phyloP scores from a whole-genome alignment of 176 grass and related monocot genomes.

The Poa pratensis region DNA sequence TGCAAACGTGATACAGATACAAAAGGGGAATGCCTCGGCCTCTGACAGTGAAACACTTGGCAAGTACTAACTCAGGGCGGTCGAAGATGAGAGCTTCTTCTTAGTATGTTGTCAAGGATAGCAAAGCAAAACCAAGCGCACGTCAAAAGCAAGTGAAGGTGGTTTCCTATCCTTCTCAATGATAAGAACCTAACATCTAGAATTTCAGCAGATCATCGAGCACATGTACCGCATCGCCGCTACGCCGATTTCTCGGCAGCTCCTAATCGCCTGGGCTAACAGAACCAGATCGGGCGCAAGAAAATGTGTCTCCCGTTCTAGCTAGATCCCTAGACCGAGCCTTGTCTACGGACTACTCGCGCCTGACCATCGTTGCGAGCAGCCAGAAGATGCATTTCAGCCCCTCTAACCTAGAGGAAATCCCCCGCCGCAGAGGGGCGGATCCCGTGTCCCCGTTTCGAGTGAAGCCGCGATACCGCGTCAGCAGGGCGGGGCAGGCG shows the following conservation, averaged over 20 bases:
- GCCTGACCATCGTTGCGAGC: not conserved
- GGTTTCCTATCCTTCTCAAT: too few species aligned
- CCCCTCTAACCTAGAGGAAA: not conserved
- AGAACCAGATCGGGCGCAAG: not conserved
- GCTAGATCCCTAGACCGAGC: not conserved
- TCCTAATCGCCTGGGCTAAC: not conserved
- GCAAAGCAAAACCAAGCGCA: too few species aligned
- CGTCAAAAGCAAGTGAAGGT: not conserved
- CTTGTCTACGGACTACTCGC: too few species aligned
- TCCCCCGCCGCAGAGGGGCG: not conserved
- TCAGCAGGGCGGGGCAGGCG: not conserved
- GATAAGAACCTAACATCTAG: not conserved
- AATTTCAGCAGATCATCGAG: not conserved
- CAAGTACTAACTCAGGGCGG: not conserved
- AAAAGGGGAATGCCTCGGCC: too few species aligned
- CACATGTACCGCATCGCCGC: too few species aligned
- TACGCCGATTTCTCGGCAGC: not conserved
- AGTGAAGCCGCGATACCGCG: not conserved
- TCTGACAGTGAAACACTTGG: not conserved
- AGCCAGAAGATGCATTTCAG: not conserved
- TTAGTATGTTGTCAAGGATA: not conserved
- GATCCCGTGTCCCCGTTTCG: not conserved
- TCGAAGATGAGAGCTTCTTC: not conserved
- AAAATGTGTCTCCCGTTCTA: too few species aligned
- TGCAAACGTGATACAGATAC: not conserved